Evolutionary conservation across 257 asterid species (phyloP), one percentile per base, ranked within the genome.

Genomic region (Forsythia suspensa): DNA sequence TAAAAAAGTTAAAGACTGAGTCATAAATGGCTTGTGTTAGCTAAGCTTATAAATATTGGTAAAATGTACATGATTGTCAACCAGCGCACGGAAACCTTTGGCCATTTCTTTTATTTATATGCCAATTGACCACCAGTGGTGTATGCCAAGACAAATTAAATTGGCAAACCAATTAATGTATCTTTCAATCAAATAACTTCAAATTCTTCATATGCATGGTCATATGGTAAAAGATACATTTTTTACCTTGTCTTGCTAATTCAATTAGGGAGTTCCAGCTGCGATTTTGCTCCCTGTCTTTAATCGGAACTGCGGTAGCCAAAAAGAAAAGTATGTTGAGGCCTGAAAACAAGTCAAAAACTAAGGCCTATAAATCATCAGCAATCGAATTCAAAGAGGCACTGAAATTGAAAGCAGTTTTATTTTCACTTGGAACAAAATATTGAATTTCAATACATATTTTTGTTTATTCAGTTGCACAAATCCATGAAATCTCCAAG

Each of bases 401-500:
- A 24, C 24, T 24, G 24, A 24, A 24, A 24, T 48, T 48, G 20
- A 18, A 63, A 63, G 70, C 39, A 10, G 70, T 29, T 63, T 20
- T 34, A 59, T 4, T 20, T 4, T 59, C 24, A 24, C n/a, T 59
- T 59, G 39, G 8, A 63, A 4, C 38, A 3, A 10, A 63, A 63
- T 6, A 4, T 29, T 20, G 24, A 55, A 16, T 24, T 61, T 61
- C 37, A 20, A 24, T 20, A 20, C 68, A 8, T 20, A 59, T 59
- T 61, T 13, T 20, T 24, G 34, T 21, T 61, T 10, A 21, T 2
- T 21, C 38, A 3, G 1, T 11, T 80, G 73, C 57, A 42, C 72
- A 78, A 73, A 72, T 75, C 79, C 86, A 92, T 89, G 97, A 90
- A 81, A 84, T 81, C 80, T 83, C 84, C 89, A 74, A 46, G 73